Evolutionary conservation across 441 rosid genomes (phyloP), one percentile per base, ranked within the genome.

Genomic region (Mallotus japonicus): DNA sequence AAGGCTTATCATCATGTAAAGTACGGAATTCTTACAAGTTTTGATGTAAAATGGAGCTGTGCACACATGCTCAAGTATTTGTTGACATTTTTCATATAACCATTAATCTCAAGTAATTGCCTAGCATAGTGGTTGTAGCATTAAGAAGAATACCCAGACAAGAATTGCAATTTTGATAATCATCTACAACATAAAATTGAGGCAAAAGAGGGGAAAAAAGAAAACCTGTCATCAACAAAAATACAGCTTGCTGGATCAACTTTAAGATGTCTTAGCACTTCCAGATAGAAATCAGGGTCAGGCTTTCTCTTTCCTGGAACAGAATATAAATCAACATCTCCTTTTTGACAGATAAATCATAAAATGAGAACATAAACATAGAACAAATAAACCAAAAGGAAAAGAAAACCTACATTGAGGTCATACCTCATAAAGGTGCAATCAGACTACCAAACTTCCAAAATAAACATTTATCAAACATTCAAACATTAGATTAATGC

Each of bases 251-350:
- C 66, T 68, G 99, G 89, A 73, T 94, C 89, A 63, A 92, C 92
- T 65, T 85, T 75, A 47, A 94, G 95, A 76, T 84, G 87, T 71
- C 73, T 72, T 69, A 86, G 77, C 62, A 76, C 95, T 74, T 89
- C 87, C 73, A 79, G 75, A 81, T 85, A 92, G 78, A 86, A 86
- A 60, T 85, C 85, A 72, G 82, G 92, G 79, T 94, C 94, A 73
- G 99, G 99, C 84, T 94, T 92, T 85, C 99, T 90, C 82, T 88
- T 94, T 32, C 99, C 99, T 92, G 79, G 56, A 77, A 80, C 34
- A 32, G 9, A 24, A 72, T 12, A 53, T 12, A 37, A 40, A 56
- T 69, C 53, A 57, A 40, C 20, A 19, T 69, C 47, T 6, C 0
- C 10, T 5, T 44, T 44, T 9, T 44, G 5, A 62, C 15, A n/a